These are phyloP conservation scores for Fraxinus paxiana DNA, from an alignment of 305 asterid species.

Conservation along the genomic window DNA sequence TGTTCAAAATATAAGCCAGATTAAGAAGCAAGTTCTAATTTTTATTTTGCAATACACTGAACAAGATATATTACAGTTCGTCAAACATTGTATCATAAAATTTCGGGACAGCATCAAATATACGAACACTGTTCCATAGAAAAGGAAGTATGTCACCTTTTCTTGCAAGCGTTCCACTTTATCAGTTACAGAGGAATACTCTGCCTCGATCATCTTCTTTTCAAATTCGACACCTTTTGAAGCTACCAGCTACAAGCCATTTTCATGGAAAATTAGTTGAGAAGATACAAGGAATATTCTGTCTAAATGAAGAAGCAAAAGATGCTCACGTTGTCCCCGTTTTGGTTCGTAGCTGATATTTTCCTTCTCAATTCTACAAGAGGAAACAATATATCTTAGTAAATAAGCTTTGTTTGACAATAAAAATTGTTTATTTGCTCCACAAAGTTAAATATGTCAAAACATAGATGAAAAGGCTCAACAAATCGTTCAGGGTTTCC, in stretches of 20 bases:
- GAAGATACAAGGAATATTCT: slow-evolving; percentile 17
- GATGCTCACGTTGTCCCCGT: slow-evolving; percentile 56
- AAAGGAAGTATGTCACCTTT: slow-evolving; percentile 40
- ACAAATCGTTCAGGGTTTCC: not conserved
- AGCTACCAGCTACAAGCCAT: slow-evolving; percentile 47
- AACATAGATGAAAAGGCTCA: not conserved
- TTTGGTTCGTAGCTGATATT: slow-evolving; percentile 47
- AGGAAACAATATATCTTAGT: slow-evolving; percentile 23
- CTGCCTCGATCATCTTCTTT: slow-evolving; percentile 74
- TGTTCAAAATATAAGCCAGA: not conserved
- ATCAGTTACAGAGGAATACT: slow-evolving; percentile 68
- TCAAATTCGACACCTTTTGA: slow-evolving; percentile 76
- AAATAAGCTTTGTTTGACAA: slow-evolving; percentile 11
- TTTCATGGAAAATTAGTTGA: slow-evolving; percentile 21
- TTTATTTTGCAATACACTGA: not conserved
- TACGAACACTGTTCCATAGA: not conserved
- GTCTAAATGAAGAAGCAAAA: slow-evolving; percentile 21
- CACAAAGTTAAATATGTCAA: slow-evolving; percentile 10
- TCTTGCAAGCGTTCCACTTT: slow-evolving; percentile 75
- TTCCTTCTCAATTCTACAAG: slow-evolving; percentile 62
- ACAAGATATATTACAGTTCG: not conserved
- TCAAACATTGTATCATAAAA: not conserved
- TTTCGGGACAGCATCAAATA: not conserved
- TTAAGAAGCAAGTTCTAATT: not conserved
- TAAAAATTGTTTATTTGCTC: not conserved